Evolutionary conservation across 2,329 filamentous ascomycete species (phyloP).

Genomic region (Nigrograna mackinnonii): DNA sequence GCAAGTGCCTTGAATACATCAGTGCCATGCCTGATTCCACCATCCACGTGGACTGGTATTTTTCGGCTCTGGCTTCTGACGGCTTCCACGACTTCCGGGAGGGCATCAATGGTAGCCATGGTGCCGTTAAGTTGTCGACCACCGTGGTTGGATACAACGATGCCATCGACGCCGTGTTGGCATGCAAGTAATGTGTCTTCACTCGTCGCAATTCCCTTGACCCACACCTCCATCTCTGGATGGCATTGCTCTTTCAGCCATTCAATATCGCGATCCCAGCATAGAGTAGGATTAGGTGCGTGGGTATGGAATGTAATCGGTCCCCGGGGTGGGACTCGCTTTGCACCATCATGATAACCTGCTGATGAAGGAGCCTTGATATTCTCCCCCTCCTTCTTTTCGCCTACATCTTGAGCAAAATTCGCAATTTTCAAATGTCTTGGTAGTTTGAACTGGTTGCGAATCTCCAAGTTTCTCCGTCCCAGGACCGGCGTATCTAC

Average conservation of each 20-base stretch:
- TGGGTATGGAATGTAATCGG: background rate
- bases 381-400: background rate
- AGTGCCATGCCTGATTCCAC: constrained; percentile 57
- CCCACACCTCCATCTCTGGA: background rate
- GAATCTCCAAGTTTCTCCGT: background rate
- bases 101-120: constrained; percentile 54
- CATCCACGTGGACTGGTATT: constrained; percentile 64
- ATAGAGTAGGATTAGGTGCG: background rate
- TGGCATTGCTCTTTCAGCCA: background rate
- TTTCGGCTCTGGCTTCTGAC: constrained; percentile 39
- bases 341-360: background rate
- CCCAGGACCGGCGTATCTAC: constrained; percentile 68
- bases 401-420: background rate
- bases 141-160: constrained; percentile 62
- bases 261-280: background rate
- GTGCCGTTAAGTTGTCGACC: constrained; percentile 62
- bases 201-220: constrained; percentile 34
- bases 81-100: constrained; percentile 44
- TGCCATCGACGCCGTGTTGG: constrained; percentile 40
- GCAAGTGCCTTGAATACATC: constrained; percentile 61
- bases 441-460: background rate
- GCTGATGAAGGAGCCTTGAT: background rate
- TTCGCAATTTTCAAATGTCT: background rate
- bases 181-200: constrained; percentile 50
- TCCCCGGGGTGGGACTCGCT: background rate